Conservation (phyloP, 495 filamentous ascomycete species). For the Astrothelium macrocarpum region DNA sequence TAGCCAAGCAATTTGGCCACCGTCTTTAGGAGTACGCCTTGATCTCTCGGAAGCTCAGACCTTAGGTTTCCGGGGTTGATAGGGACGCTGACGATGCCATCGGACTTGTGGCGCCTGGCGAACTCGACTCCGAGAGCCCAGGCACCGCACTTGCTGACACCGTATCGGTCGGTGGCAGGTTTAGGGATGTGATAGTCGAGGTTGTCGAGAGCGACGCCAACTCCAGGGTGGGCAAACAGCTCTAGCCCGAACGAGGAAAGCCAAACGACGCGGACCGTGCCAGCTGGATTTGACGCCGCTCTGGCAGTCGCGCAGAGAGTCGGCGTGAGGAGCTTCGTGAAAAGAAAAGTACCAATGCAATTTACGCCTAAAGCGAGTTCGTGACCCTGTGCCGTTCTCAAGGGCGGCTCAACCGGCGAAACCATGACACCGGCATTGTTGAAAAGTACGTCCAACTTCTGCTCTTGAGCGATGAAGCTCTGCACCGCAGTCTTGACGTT, state of each 20-base stretch:
- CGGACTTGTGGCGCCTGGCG: neutral
- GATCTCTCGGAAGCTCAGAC: neutral
- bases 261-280: conserved; percentile 34
- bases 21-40: neutral
- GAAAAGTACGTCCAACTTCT: conserved; percentile 14
- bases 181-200: neutral
- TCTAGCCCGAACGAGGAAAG: conserved; percentile 21
- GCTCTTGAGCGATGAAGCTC: conserved; percentile 11
- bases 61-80: neutral
- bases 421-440: conserved; percentile 31
- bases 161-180: neutral
- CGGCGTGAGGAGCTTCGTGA: conserved; percentile 38
- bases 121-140: conserved; percentile 17
- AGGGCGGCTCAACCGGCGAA: conserved; percentile 20
- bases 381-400: conserved; percentile 4
- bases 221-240: conserved; percentile 3
- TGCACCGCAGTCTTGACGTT: conserved; percentile 9
- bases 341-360: conserved; percentile 31
- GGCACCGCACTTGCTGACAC: conserved; percentile 17
- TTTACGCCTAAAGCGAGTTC: conserved; percentile 13
- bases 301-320: conserved; percentile 32
- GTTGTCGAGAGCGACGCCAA: neutral
- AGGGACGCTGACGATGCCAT: neutral
- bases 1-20: neutral
- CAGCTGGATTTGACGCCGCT: conserved; percentile 8